Percentiles rank a stretch among this genome's conserved stretches.
Evolutionary conservation across 1,284 basidiomycete species (phyloP).

Genomic region (Amylostereum areolatum): DNA sequence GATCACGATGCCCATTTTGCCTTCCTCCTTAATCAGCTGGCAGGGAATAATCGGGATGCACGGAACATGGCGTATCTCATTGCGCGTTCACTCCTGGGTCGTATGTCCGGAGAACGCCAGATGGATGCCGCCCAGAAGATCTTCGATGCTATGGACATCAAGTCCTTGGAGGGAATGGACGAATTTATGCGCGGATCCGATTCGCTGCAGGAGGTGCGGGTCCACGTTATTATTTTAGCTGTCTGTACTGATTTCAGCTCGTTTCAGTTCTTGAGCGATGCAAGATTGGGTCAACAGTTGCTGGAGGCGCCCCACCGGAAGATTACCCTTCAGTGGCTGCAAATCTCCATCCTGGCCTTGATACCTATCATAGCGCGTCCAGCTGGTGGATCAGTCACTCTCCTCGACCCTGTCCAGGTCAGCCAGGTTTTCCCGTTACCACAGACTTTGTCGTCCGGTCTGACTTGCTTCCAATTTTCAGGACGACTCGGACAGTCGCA

Average conservation of each 20-base stretch:
- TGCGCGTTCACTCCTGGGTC: slow-evolving; percentile 45
- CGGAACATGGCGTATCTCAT: slow-evolving; percentile 57
- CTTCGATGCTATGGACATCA: slow-evolving; percentile 39
- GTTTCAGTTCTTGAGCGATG: slow-evolving; percentile 35
- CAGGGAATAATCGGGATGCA: slow-evolving; percentile 42
- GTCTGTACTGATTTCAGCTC: slow-evolving; percentile 21
- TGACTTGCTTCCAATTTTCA: slow-evolving; percentile 1
- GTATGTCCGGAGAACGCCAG: slow-evolving; percentile 51
- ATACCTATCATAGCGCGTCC: slow-evolving; percentile 44
- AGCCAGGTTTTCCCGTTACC: neutral
- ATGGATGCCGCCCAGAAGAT: slow-evolving; percentile 46
- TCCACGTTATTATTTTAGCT: neutral
- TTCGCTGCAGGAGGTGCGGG: slow-evolving; percentile 34
- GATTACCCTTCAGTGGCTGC: slow-evolving; percentile 47
- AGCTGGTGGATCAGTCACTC: slow-evolving; percentile 11
- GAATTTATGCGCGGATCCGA: slow-evolving; percentile 32
- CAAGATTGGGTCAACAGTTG: slow-evolving; percentile 38
- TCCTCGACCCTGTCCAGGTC: too few species aligned
- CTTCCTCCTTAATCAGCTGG: slow-evolving; percentile 42
- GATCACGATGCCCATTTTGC: slow-evolving; percentile 33
- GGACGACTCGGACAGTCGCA: slow-evolving; percentile 21
- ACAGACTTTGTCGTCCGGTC: too few species aligned
- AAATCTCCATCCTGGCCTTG: slow-evolving; percentile 45
- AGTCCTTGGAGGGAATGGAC: slow-evolving; percentile 37
- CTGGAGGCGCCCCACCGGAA: slow-evolving; percentile 55